A percentile compares a stretch with the other conserved stretches of the same genome.
These are phyloP conservation scores for Trichoderma cornu-damae DNA, from an alignment of 2,329 filamentous ascomycete species.

Conservation along the genomic window DNA sequence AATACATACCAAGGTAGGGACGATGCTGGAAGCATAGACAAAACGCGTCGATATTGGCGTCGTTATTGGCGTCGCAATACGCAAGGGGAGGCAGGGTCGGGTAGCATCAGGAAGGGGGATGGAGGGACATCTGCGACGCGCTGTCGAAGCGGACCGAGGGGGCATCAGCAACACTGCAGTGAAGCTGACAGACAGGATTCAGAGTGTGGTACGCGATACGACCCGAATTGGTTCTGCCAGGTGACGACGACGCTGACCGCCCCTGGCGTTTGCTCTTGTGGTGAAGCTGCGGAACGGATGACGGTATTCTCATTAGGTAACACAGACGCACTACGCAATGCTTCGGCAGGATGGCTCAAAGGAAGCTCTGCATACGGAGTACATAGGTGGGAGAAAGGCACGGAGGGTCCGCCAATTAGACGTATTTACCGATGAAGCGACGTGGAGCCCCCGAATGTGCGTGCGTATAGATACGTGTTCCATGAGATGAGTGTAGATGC, in stretches of 20 bases:
- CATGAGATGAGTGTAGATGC: background rate
- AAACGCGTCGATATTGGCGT: too few species aligned
- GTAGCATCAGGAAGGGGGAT: background rate
- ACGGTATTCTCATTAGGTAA: conserved; percentile 18
- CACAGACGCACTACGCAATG: conserved; percentile 4
- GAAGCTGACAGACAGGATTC: background rate
- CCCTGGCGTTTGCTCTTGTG: conserved; percentile 1
- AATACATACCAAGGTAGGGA: background rate
- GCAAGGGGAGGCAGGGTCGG: background rate
- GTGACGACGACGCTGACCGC: background rate
- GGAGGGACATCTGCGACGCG: background rate
- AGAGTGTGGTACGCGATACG: background rate
- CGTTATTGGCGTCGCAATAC: background rate
- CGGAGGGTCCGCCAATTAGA: conserved; percentile 1
- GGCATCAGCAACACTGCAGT: background rate
- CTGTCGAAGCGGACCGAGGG: background rate
- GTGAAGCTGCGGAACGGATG: background rate
- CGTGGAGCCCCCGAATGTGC: conserved; percentile 4
- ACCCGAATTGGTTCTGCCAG: background rate
- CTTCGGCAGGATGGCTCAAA: conserved; percentile 14
- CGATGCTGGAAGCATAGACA: background rate
- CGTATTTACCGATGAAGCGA: background rate
- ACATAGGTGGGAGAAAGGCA: background rate
- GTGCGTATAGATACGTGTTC: background rate
- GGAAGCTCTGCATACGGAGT: conserved; percentile 2